Evolutionary conservation across 371 early-diverging fungal species (phyloP), one percentile per base, ranked within the genome.

Genomic region (Syncephalastrum racemosum): DNA sequence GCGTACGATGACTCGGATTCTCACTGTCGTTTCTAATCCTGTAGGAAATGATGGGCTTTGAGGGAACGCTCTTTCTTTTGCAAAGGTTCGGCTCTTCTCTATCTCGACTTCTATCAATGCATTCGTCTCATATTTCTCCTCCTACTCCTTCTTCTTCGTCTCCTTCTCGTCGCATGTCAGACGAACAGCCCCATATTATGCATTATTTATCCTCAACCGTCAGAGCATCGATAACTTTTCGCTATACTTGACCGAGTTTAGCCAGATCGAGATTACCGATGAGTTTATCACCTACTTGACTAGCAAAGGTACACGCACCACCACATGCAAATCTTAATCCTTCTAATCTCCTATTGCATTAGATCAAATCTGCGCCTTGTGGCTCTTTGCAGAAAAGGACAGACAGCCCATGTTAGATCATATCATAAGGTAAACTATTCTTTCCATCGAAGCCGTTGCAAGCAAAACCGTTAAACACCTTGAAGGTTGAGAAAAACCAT

Each of bases 351-450:
- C 12, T 47, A 19, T 48, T 19, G 20, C 27, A 20, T 18, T 41
- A 80, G 71, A 67, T 4, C 64, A 84, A 58, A 73, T 84, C n/a
- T 81, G 80, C 56, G 88, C 87, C 6, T 73, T 90, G 52, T 90
- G 90, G 90, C 73, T 90, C 56, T 90, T 78, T 51, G 89, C 88
- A 62, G 75, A 79, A 14, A 68, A 72, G 27, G 90, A 90, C 66
- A 72, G 89, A 25, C 77, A 78, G 20, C 73, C 88, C 54, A 71
- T 90, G 53, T 74, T 81, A 36, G 67, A 77, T 54, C 75, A 78
- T 44, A 68, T 90, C 27, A 53, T 73, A 54, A 79, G 75, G 86
- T 88, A 71, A 51, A 72, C 39, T 46, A 14, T 19, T 39, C 52
- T 13, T 44, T 47, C 12, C 22, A 45, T 56, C 47, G 43, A 16